Conservation (phyloP, 2,329 filamentous ascomycete genomes). For the Blastomyces percursus region DNA sequence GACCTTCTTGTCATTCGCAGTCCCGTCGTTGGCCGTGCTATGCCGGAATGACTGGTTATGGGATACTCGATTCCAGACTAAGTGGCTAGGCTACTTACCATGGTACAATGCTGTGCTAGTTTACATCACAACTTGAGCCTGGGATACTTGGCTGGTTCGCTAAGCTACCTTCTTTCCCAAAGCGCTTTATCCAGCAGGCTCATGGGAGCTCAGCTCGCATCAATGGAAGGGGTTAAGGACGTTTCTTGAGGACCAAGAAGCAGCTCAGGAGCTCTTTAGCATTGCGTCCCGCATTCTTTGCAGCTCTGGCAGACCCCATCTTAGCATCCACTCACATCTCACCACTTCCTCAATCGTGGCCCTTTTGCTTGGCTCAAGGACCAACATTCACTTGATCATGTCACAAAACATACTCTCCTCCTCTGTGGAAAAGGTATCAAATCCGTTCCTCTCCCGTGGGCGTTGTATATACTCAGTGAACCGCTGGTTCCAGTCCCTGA, state of each 20-base stretch:
- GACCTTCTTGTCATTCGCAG: too few relatives aligned
- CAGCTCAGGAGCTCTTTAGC: not conserved
- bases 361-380: conserved; percentile 9
- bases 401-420: conserved; percentile 12
- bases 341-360: conserved; percentile 13
- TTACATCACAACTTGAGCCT: too few relatives aligned
- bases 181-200: too few relatives aligned
- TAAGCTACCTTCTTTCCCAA: too few relatives aligned
- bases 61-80: too few relatives aligned
- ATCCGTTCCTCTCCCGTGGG: conserved; percentile 6
- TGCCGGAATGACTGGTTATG: too few relatives aligned
- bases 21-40: too few relatives aligned
- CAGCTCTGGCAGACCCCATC: conserved; percentile 13
- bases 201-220: too few relatives aligned
- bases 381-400: conserved; percentile 16
- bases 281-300: conserved; percentile 9
- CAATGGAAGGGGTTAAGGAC: too few relatives aligned
- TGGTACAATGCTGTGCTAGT: too few relatives aligned
- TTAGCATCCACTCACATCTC: conserved; percentile 16
- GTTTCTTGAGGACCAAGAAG: not conserved
- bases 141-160: too few relatives aligned
- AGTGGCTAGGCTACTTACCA: too few relatives aligned
- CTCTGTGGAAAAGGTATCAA: conserved; percentile 11
- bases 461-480: conserved; percentile 10
- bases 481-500: conserved; percentile 3